Conservation (phyloP, 768 basidiomycete species). For the Pulveroboletus sp. region DNA sequence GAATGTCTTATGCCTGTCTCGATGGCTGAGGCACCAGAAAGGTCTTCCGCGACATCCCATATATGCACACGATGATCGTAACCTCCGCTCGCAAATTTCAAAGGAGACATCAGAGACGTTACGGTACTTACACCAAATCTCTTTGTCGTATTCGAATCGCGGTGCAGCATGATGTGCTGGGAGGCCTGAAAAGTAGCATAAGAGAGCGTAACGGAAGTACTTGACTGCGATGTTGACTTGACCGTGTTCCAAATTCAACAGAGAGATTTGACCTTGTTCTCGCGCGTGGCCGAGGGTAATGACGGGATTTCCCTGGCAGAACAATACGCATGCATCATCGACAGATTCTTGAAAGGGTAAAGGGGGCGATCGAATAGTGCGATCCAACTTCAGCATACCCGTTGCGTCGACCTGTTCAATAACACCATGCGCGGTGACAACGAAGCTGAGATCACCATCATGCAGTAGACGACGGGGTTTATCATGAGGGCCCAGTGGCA, state of each 20-base stretch:
- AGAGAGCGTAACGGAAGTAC: neutral
- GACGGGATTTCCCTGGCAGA: constrained; percentile 20
- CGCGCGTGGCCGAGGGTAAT: constrained; percentile 39
- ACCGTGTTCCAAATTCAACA: constrained; percentile 14
- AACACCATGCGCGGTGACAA: constrained; percentile 40
- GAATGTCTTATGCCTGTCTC: constrained; percentile 40
- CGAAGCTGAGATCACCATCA: constrained; percentile 11
- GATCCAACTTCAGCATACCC: constrained; percentile 13
- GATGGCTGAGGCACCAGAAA: constrained; percentile 29
- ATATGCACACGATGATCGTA: constrained; percentile 47
- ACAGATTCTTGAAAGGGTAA: constrained; percentile 30
- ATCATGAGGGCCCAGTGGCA: constrained; percentile 33
- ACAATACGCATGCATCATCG: constrained; percentile 42
- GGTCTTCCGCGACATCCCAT: constrained; percentile 39
- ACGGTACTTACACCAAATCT: constrained; percentile 42
- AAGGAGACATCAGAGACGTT: constrained; percentile 38
- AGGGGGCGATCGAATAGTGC: constrained; percentile 19
- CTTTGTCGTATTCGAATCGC: constrained; percentile 34
- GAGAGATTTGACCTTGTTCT: constrained; percentile 33
- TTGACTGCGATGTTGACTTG: constrained; percentile 21
- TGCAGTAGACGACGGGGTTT: constrained; percentile 38
- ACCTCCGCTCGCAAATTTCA: constrained; percentile 46
- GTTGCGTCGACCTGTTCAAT: constrained; percentile 30
- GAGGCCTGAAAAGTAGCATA: constrained; percentile 8
- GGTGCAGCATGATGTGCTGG: constrained; percentile 12